Base-by-base conservation (phyloP, 208 protist genomes). In the Wallacemonas sp. region DNA sequence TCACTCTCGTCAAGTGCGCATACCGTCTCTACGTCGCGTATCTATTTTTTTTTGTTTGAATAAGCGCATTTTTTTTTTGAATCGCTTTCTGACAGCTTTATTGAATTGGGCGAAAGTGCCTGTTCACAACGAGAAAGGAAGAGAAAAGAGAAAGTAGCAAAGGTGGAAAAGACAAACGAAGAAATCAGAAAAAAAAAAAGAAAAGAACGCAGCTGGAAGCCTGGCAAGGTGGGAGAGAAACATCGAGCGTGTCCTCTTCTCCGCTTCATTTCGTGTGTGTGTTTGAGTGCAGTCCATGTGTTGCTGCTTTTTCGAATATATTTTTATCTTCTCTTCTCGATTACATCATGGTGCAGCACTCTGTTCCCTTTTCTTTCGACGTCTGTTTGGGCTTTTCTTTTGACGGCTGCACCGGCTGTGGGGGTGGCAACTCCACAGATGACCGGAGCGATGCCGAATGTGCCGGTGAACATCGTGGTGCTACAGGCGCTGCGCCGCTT, bases 291-390 rank as follows among this genome's bases (percentile, higher is more conserved):
- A n/a, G n/a, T n/a, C n/a, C n/a, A n/a, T n/a, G n/a, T n/a, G n/a
- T n/a, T n/a, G n/a, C n/a, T n/a, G n/a, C n/a, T n/a, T n/a, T n/a
- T n/a, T n/a, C n/a, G n/a, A n/a, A n/a, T n/a, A n/a, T n/a, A n/a
- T n/a, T n/a, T n/a, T n/a, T n/a, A n/a, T n/a, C n/a, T n/a, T 9
- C 29, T 38, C 30, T 30, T 9, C 34, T 11, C 38, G 2, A 39
- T 39, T 46, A 65, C 60, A 65, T 65, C 16, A 65, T 11, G 2
- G 43, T 48, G 34, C 70, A 75, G 55, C 70, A 75, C 12, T 34
- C 29, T 2, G 32, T 3, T 12, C 23, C 29, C 26, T 68, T 65
- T 11, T 55, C 14, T 17, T 69, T 68, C n/a, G 43, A 9, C 43
- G 49, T 5, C 6, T 23, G 33, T 30, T 29, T 8, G n/a, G 52